Evolutionary conservation across 1,284 basidiomycete genomes (phyloP).

Genomic region (Melampsora americana): DNA sequence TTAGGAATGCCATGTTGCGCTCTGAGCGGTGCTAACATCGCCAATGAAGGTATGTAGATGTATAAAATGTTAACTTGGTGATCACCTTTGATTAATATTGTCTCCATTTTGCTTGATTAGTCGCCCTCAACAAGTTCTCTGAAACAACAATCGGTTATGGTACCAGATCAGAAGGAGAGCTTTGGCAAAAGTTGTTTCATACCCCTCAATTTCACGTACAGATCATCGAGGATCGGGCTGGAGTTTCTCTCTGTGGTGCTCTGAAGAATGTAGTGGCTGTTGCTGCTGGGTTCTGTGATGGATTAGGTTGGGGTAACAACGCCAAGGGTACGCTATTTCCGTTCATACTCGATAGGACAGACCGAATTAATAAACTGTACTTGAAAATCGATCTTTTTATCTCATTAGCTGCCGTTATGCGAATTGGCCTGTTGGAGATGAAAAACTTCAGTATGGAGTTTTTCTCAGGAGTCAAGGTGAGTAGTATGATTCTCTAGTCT

Average conservation of each 20-base stretch:
- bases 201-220: slow-evolving; percentile 60
- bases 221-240: slow-evolving; percentile 61
- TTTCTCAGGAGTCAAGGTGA: slow-evolving; percentile 58
- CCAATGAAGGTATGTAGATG: slow-evolving; percentile 56
- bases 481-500: background rate
- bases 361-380: background rate
- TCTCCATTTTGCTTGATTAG: background rate
- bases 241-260: slow-evolving; percentile 62
- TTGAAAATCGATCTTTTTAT: background rate
- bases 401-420: slow-evolving; percentile 59
- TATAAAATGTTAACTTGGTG: background rate
- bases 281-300: slow-evolving; percentile 61
- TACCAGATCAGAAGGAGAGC: slow-evolving; percentile 55
- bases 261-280: slow-evolving; percentile 63
- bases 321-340: slow-evolving; percentile 57
- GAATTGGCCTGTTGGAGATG: slow-evolving; percentile 60
- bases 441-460: slow-evolving; percentile 59
- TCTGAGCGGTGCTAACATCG: slow-evolving; percentile 62
- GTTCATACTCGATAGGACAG: too few species aligned
- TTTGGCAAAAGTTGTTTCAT: slow-evolving; percentile 59
- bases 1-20: slow-evolving; percentile 59
- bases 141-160: slow-evolving; percentile 63
- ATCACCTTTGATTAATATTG: background rate
- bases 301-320: slow-evolving; percentile 61
- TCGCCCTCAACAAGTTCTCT: slow-evolving; percentile 52